These are phyloP conservation scores for Cystoderma amianthinum DNA, from an alignment of 768 basidiomycete species.

Conservation along the genomic window DNA sequence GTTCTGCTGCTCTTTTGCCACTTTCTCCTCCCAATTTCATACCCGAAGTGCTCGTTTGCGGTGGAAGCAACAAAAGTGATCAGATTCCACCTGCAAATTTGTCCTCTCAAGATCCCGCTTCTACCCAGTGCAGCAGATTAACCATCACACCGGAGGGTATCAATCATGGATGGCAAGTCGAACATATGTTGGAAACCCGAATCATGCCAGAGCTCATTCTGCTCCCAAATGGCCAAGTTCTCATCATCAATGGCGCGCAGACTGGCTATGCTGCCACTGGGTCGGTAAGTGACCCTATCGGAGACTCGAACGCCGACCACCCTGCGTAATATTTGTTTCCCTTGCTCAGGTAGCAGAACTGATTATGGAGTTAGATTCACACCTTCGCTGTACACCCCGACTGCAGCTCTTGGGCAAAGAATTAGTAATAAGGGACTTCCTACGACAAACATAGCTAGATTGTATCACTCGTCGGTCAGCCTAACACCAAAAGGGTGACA, in stretches of 20 bases:
- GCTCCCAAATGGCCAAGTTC: constrained; percentile 34
- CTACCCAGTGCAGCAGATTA: constrained; percentile 35
- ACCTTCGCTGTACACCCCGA: no score
- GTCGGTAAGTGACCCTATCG: constrained; percentile 21
- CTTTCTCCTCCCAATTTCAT: constrained; percentile 30
- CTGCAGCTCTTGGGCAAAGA: no score
- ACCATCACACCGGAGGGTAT: constrained; percentile 33
- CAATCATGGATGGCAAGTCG: constrained; percentile 36
- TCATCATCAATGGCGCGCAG: constrained; percentile 35
- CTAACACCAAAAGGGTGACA: no score
- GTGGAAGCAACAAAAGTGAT: constrained; percentile 30
- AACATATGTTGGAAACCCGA: constrained; percentile 32
- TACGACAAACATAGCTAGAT: no score
- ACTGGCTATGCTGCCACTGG: constrained; percentile 35
- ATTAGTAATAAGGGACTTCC: no score
- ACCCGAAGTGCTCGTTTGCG: constrained; percentile 41
- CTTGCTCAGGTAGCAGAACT: no score
- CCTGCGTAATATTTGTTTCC: constrained; percentile 20
- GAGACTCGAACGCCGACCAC: constrained; percentile 22
- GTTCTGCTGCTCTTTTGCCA: constrained; percentile 27
- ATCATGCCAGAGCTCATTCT: constrained; percentile 31
- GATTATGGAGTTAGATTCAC: no score
- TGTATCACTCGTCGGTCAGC: no score
- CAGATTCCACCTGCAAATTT: constrained; percentile 18
- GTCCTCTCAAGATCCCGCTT: constrained; percentile 34